Evolutionary conservation across 306 rosid genomes (phyloP), one percentile per base, ranked within the genome.

Genomic region (Medicago lupulina): DNA sequence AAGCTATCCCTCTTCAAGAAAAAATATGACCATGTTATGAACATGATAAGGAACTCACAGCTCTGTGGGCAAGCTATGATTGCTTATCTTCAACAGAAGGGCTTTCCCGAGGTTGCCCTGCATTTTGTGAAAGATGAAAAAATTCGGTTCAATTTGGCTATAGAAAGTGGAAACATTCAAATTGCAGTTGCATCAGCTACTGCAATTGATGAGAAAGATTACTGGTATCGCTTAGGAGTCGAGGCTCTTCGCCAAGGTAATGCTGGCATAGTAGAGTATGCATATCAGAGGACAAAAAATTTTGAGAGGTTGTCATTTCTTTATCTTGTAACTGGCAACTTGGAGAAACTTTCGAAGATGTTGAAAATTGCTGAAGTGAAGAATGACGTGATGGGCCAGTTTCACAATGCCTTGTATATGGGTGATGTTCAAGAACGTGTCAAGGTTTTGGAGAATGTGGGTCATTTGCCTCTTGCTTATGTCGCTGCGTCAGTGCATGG

Each of bases 191-290:
- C 93, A 73, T 89, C 98, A 17, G 97, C 98, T 43, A 94, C 98
- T 57, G 89, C 96, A 57, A 90, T 91, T 43, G 98, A 94, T 82
- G 96, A 91, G 83, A 94, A 94, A 86, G 98, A 94, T 82, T 87
- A 88, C 83, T 94, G 98, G 98, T 93, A 91, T 49, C 88, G 87
- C 25, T 86, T 94, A 77, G 98, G 98, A n/a, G 92, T 94, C 51
- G 98, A 91, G 85, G 98, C 97, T 74, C 97, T 94, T 85, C 97
- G 98, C 38, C 98, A 94, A 77, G 98, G 98, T 53, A 94, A 94
- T 83, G 87, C 94, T 41, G 96, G 98, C 76, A 91, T 87, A 10
- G 94, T 91, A 60, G 98, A 94, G 84, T 94, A 87, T 78, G 96
- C 98, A 17, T 94, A 94, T 82, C 98, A 94, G 91, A 91, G 88